Conservation (phyloP, 2,329 filamentous ascomycete species). For the Claviceps sp. region DNA sequence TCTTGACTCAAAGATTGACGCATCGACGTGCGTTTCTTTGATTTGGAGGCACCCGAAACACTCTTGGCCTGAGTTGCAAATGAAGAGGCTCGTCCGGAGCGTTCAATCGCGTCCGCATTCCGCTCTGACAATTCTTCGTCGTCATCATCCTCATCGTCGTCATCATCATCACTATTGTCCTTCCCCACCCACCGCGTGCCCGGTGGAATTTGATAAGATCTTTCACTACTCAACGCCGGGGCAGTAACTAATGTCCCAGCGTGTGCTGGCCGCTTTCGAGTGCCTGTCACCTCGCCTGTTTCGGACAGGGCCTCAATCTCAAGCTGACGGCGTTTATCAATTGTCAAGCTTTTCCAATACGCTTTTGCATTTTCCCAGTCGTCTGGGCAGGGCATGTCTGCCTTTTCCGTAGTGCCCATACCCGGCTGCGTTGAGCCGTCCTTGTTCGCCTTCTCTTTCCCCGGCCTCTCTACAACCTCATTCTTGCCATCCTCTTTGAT, state of each 20-base stretch:
- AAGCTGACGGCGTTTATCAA: constrained; percentile 48
- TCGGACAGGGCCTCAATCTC: constrained; percentile 44
- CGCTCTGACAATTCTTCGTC: neutral
- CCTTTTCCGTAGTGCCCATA: neutral
- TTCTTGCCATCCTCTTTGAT: constrained; percentile 13
- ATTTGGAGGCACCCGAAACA: constrained; percentile 1
- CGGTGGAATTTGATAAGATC: constrained; percentile 27
- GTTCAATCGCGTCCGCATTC: neutral
- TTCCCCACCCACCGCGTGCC: constrained; percentile 16
- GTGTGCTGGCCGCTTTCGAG: constrained; percentile 11
- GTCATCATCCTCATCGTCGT: constrained; percentile 7
- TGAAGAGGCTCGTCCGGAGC: constrained; percentile 2
- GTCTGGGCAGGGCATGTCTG: constrained; percentile 13
- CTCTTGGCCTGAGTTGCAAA: neutral
- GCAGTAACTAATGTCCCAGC: constrained; percentile 15
- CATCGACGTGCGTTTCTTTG: constrained; percentile 34
- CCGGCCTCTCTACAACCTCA: constrained; percentile 5
- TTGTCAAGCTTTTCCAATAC: constrained; percentile 55
- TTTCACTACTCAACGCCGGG: constrained; percentile 8
- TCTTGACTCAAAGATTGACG: constrained; percentile 34
- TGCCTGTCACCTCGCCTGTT: constrained; percentile 31
- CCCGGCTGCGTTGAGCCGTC: neutral
- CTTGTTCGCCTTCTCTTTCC: neutral
- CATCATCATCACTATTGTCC: constrained; percentile 5
- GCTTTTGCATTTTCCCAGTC: constrained; percentile 57